A percentile compares a stretch with the other conserved stretches of the same genome.
Conservation (phyloP, 1,284 basidiomycete genomes). For the Sporisorium sorghi region DNA sequence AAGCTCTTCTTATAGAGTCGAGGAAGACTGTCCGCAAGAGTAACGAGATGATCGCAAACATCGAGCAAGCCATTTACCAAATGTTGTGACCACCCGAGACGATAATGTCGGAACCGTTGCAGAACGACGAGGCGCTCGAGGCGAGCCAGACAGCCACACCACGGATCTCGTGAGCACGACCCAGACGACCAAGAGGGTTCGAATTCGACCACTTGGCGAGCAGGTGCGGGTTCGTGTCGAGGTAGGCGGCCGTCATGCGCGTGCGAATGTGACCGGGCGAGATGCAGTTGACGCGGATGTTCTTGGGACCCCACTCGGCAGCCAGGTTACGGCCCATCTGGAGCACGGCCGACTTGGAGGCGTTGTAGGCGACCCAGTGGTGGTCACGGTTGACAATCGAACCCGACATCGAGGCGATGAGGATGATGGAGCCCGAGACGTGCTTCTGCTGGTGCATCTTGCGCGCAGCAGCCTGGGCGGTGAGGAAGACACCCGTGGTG, state of each 20-base stretch:
- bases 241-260: constrained; percentile 82
- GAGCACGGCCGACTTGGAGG: constrained; percentile 82
- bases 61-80: constrained; percentile 55
- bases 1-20: constrained; percentile 4
- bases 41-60: background rate
- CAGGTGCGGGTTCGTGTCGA: constrained; percentile 79
- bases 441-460: constrained; percentile 78
- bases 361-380: constrained; percentile 82
- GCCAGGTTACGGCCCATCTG: constrained; percentile 87
- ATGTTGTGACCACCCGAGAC: constrained; percentile 69
- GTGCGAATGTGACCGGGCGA: constrained; percentile 69
- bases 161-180: constrained; percentile 80
- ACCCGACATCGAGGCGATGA: constrained; percentile 88
- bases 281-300: constrained; percentile 72
- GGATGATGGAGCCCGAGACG: constrained; percentile 80
- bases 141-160: constrained; percentile 84
- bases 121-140: constrained; percentile 71
- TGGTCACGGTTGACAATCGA: constrained; percentile 80
- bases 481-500: constrained; percentile 80
- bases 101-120: constrained; percentile 66
- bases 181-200: constrained; percentile 81
- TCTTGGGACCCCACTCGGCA: constrained; percentile 79
- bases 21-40: constrained; percentile 13
- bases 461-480: constrained; percentile 81
- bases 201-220: constrained; percentile 78